Evolutionary conservation across 2,329 filamentous ascomycete species (phyloP).

Genomic region (Aureobasidium vineae): DNA sequence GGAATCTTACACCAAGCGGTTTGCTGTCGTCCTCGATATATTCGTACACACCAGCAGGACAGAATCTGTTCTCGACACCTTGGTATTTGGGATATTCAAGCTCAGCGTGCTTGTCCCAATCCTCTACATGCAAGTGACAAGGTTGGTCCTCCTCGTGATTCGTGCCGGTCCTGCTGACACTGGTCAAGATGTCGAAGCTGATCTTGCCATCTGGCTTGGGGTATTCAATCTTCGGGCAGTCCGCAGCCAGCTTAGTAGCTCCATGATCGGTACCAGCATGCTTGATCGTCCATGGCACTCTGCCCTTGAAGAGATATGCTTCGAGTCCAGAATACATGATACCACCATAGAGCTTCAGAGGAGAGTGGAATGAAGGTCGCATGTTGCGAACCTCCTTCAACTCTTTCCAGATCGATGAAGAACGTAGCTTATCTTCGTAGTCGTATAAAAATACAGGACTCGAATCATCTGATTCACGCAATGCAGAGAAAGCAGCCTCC

Average conservation of each 20-base stretch:
- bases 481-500: conserved; percentile 79
- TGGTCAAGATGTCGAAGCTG: conserved; percentile 93
- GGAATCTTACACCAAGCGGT: conserved; percentile 85
- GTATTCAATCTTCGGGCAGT: conserved; percentile 88
- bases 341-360: conserved; percentile 84
- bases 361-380: conserved; percentile 87
- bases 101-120: conserved; percentile 88
- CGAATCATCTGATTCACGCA: conserved; percentile 54
- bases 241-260: conserved; percentile 74
- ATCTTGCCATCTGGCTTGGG: conserved; percentile 95
- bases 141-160: conserved; percentile 99
- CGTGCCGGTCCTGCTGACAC: conserved; percentile 90
- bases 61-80: conserved; percentile 94
- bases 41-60: conserved; percentile 95
- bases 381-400: conserved; percentile 95
- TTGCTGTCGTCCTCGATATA: conserved; percentile 92
- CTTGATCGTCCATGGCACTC: conserved; percentile 85
- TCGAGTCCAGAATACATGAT: conserved; percentile 91
- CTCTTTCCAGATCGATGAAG: conserved; percentile 89
- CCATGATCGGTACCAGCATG: conserved; percentile 76
- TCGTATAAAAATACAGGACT: conserved; percentile 87
- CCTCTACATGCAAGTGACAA: conserved; percentile 88
- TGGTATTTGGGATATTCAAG: conserved; percentile 83
- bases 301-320: conserved; percentile 81
- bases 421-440: conserved; percentile 85